Evolutionary conservation across 306 rosid species (phyloP).

Genomic region (Erythrophleum fordii): DNA sequence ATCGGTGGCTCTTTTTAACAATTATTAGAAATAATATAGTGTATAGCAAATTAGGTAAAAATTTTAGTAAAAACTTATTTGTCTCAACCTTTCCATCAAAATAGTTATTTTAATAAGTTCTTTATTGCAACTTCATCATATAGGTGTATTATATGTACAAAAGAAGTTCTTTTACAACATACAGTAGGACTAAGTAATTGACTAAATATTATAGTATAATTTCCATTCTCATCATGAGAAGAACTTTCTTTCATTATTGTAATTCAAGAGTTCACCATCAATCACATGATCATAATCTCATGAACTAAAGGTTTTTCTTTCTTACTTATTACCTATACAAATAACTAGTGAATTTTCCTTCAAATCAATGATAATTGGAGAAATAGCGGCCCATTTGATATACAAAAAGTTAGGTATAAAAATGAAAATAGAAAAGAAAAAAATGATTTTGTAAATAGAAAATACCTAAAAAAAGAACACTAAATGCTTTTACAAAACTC

Average conservation of each 20-base stretch:
- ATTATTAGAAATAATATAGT: too few relatives aligned
- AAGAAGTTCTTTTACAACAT: too few relatives aligned
- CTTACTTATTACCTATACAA: neutral
- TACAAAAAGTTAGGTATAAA: neutral
- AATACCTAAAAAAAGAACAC: neutral
- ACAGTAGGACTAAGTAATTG: neutral
- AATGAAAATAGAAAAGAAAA: too few relatives aligned
- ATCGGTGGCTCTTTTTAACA: too few relatives aligned
- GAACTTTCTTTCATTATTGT: neutral
- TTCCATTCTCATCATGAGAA: neutral
- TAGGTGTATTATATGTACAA: too few relatives aligned
- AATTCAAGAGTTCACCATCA: neutral
- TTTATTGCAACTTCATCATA: too few relatives aligned
- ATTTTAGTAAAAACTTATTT: too few relatives aligned
- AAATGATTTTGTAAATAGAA: too few relatives aligned
- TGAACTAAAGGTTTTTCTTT: neutral
- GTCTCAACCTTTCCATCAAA: too few relatives aligned
- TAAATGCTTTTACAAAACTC: conserved; percentile 19
- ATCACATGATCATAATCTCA: neutral
- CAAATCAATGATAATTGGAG: neutral
- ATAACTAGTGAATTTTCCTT: neutral
- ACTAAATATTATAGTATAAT: too few relatives aligned
- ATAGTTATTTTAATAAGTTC: too few relatives aligned
- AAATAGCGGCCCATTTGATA: conserved; percentile 14
- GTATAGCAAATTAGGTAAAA: too few relatives aligned